A percentile compares a stretch with the other conserved stretches of the same genome.
These are phyloP conservation scores for Penicillium sp. DNA, from an alignment of 2,329 filamentous ascomycete genomes.

Conservation along the genomic window DNA sequence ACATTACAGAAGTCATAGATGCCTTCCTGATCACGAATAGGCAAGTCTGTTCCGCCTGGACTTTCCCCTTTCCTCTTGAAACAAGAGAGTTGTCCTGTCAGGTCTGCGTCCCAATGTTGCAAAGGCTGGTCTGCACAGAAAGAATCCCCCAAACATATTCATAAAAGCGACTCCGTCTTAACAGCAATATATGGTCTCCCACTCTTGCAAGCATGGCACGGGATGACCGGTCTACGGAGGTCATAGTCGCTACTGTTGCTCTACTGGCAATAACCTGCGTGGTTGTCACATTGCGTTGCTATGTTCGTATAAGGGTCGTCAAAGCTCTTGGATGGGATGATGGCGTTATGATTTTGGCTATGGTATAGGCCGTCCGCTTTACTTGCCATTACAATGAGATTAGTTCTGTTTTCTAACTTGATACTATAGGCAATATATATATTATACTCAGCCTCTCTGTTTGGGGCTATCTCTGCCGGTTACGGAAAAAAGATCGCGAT, in stretches of 20 bases:
- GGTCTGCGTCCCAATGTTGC: too few relatives aligned
- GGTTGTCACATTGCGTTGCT: conserved; percentile 36
- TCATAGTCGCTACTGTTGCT: conserved; percentile 31
- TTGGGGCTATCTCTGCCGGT: conserved; percentile 36
- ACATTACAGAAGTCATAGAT: too few relatives aligned
- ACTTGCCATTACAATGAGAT: background rate
- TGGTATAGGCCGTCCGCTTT: conserved; percentile 22
- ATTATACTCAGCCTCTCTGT: conserved; percentile 38
- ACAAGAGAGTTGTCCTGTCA: too few relatives aligned
- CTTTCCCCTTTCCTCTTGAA: too few relatives aligned
- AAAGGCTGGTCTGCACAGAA: too few relatives aligned
- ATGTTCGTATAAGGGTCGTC: conserved; percentile 37
- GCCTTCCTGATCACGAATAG: too few relatives aligned
- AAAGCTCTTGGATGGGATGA: conserved; percentile 43
- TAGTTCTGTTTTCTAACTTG: too few relatives aligned
- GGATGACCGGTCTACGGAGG: conserved; percentile 30
- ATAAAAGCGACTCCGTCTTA: background rate
- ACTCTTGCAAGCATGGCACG: background rate
- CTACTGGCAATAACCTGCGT: conserved; percentile 35
- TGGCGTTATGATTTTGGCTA: conserved; percentile 35
- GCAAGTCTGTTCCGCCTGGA: too few relatives aligned
- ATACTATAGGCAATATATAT: conserved; percentile 29
- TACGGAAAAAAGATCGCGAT: conserved; percentile 30
- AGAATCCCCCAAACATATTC: too few relatives aligned
- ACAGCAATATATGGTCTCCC: conserved; percentile 4